Base-by-base conservation (phyloP, 441 rosid genomes). In the Euphorbia corollata region DNA sequence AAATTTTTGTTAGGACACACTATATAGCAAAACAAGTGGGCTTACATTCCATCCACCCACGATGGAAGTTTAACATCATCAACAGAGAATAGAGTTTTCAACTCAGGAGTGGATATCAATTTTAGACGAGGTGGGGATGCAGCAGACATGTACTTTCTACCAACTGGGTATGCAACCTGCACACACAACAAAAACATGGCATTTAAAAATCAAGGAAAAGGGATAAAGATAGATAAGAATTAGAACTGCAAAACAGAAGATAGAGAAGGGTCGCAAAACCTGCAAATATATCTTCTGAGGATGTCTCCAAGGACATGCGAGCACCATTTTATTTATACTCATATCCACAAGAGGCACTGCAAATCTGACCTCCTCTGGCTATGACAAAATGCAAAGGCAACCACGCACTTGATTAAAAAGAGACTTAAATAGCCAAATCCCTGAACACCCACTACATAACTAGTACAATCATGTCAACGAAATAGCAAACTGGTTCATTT, bases 61-160 rank as follows among this genome's bases (percentile, higher is more conserved):
- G 96, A 57, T 72, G 96, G 86, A 69, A 93, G 99, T 78, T 91
- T 93, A 73, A 93, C 93, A 73, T 93, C 99, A 24, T 89, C 99
- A 53, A 85, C 77, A 6, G 87, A 77, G 78, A 87, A 83, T n/a
- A 93, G 65, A 53, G 79, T 72, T 77, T 84, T 91, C 70, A 93
- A 73, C 67, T 87, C 96, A 23, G 86, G 39, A 71, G 96, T 80
- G 19, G 95, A 80, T 43, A 84, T 79, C 73, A 93, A 78, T 81
- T 79, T 91, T 78, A 89, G 76, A 72, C 95, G 96, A 72, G 97
- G 99, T 63, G 96, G 80, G n/a, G 91, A 78, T 70, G 95, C 84
- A 62, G 82, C 68, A 77, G 99, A 79, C 20, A 67, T 73, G 79
- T 84, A 85, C 81, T 86, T 93, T 73, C 78, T 85, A 71, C 80